Evolutionary conservation across 116 monocot species (phyloP).

Genomic region (Posidonia oceanica): DNA sequence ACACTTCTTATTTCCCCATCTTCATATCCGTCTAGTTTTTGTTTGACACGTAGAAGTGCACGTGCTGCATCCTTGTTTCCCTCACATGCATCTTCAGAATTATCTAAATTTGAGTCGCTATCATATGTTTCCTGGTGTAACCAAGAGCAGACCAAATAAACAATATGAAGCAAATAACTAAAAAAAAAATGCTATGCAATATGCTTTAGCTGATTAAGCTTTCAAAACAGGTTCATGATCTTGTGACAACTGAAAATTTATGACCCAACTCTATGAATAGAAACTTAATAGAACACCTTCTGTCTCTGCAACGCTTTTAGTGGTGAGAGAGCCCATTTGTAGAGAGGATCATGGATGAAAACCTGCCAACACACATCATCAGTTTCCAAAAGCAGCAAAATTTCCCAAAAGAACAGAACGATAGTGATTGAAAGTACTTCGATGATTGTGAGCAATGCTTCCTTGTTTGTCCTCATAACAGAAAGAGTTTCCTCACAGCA

Average conservation of each 20-base stretch:
- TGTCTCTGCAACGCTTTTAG: constrained; percentile 94
- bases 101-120: constrained; percentile 45
- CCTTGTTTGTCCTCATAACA: constrained; percentile 94
- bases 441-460: constrained; percentile 85
- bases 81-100: constrained; percentile 71
- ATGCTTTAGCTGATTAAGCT: too few relatives aligned
- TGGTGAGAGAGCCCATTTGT: constrained; percentile 97
- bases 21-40: constrained; percentile 95
- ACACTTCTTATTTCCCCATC: constrained; percentile 90
- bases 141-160: too few relatives aligned
- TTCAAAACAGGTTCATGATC: not conserved
- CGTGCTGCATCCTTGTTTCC: constrained; percentile 97
- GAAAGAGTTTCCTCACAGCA: constrained; percentile 93
- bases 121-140: constrained; percentile 64
- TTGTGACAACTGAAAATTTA: not conserved
- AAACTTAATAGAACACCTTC: constrained; percentile 34
- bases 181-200: too few relatives aligned
- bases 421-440: constrained; percentile 32
- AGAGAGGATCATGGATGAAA: constrained; percentile 93
- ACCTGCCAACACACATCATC: constrained; percentile 37
- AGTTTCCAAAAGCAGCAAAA: not conserved
- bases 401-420: not conserved
- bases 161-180: too few relatives aligned
- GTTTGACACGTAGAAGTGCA: constrained; percentile 75
- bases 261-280: too few relatives aligned